Base-by-base conservation (phyloP, 2,329 filamentous ascomycete species). In the Hortaea werneckii region DNA sequence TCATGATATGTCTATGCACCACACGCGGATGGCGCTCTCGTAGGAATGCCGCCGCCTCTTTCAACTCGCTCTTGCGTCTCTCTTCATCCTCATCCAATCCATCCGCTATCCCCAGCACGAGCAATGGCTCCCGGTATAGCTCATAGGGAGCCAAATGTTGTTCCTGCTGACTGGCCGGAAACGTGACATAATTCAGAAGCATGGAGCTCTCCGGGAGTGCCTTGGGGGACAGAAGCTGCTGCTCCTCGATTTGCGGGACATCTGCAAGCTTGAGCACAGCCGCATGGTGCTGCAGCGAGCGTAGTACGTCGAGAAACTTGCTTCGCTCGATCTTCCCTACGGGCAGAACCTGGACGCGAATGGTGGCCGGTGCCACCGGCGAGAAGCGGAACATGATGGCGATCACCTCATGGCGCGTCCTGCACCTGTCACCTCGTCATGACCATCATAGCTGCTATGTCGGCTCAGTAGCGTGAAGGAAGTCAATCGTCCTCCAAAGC, bases 351-450 rank as follows among this genome's bases (percentile, higher is more conserved):
- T 95, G 78, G 52, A 84, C 87, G 71, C 86, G 85, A 63, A 96
- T 80, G 76, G 86, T 85, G 71, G 88, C 90, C 64, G 88, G 88
- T 67, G 89, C 85, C 72, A 89, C 81, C 67, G 90, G 88, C 65
- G 89, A 85, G 66, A 95, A 79, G 67, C 86, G 82, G 74, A 95
- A 90, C 60, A 62, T 62, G 32, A 20, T 20, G 20, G 20, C 44
- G 13, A 20, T 37, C 29, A 43, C 54, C 53, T 56, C 20, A 29
- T 42, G n/a, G 30, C 30, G 41, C 20, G 20, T 20, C 20, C 20
- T 20, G 4, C 20, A 4, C 20, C 20, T 20, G 20, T 20, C 20
- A 4, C 20, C 20, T 20, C 20, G 20, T 20, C 20, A 20, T 20
- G 4, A 20, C 20, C 4, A 20, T 20, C 4, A 20, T 20, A 20